Base-by-base conservation (phyloP, 2,329 filamentous ascomycete genomes). In the Verruconis gallopava region DNA sequence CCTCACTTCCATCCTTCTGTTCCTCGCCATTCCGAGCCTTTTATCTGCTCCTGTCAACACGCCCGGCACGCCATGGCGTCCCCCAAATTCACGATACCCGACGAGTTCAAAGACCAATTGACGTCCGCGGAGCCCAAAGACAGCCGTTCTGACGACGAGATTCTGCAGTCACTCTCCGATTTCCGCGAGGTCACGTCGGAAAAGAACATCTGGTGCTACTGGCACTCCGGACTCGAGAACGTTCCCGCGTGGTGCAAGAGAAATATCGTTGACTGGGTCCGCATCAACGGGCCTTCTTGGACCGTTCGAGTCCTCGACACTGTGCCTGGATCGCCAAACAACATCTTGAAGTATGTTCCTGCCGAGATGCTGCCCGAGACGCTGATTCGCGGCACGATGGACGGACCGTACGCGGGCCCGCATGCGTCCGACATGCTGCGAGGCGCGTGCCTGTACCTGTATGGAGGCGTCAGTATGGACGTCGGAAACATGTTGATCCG, bases 351-450 rank as follows among this genome's bases (percentile, higher is more conserved):
- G 28, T 68, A 55, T 44, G 46, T 66, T 3, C 46, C 59, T 4
- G 40, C 51, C 1, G 53, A 57, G 1, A 49, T 59, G 28, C 56
- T 55, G 2, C 55, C 54, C 0, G 58, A 63, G 12, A 50, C 61
- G 0, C 65, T 69, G 43, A 58, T 65, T 19, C 55, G 64, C 9
- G 51, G 57, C 21, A 62, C 55, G 0, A 70, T 71, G 63, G 55
- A 59, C 11, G 67, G 68, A 0, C 59, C 60, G 0, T 60, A 61
- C 40, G 53, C 57, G 1, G 67, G 62, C 1, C 58, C 57, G 1
- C 69, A 73, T 46, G 60, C 58, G 1, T 64, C 65, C 2, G 70
- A 73, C 40, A 55, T 72, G 1, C 52, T 72, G 4, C 62, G 69
- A 1, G 55, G 67, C 4, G 59, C 62, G n/a, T 52, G 58, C 4